Percentiles rank a stretch among this genome's conserved stretches.
These are phyloP conservation scores for Teunomyces funiuensis DNA, from an alignment of 805 yeast genomes.

Conservation along the genomic window DNA sequence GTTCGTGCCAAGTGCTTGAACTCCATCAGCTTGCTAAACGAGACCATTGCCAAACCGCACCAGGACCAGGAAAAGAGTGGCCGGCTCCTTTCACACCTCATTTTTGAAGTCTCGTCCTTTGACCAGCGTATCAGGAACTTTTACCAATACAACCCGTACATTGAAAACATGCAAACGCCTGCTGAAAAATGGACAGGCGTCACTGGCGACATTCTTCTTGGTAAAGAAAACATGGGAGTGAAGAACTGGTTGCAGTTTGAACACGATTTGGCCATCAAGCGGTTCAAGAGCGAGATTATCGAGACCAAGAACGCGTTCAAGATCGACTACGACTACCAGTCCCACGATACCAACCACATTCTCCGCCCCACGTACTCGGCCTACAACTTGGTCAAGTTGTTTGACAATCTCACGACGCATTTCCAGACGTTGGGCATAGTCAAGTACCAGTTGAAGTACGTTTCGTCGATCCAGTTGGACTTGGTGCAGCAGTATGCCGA, in stretches of 20 bases:
- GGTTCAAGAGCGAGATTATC: constrained; percentile 52
- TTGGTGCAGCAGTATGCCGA: constrained; percentile 53
- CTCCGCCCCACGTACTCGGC: constrained; percentile 63
- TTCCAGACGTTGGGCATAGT: constrained; percentile 51
- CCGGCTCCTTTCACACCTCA: constrained; percentile 54
- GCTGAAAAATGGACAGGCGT: constrained; percentile 48
- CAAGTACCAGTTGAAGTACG: constrained; percentile 54
- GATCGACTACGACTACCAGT: constrained; percentile 55
- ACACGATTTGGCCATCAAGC: constrained; percentile 45
- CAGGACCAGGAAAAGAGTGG: constrained; percentile 39
- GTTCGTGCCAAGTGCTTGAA: constrained; percentile 43
- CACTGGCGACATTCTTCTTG: constrained; percentile 38
- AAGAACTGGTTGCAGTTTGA: constrained; percentile 56
- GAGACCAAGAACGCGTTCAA: constrained; percentile 49
- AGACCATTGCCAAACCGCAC: constrained; percentile 16
- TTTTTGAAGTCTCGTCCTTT: constrained; percentile 57
- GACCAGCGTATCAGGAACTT: constrained; percentile 48
- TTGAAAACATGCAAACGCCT: constrained; percentile 21
- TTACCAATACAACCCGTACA: constrained; percentile 48
- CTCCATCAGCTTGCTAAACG: constrained; percentile 25
- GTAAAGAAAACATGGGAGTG: constrained; percentile 33
- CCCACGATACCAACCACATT: constrained; percentile 4
- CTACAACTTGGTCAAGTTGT: constrained; percentile 51
- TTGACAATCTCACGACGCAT: constrained; percentile 56
- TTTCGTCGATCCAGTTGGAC: constrained; percentile 57